Evolutionary conservation across 139 green algal species (phyloP).

Genomic region (Volvox africanus): DNA sequence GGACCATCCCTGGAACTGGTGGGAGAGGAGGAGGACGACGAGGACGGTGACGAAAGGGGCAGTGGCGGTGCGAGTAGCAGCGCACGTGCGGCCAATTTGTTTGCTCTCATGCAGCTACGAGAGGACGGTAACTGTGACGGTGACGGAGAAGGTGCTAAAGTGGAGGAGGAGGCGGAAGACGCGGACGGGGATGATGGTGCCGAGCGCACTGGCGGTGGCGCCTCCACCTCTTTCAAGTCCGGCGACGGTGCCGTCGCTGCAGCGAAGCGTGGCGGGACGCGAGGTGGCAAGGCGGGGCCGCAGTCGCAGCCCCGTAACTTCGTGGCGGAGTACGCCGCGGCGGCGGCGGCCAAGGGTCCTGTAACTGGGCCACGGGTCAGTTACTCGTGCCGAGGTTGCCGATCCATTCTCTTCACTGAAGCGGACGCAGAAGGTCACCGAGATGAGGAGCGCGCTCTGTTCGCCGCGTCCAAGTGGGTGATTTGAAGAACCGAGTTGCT

Average conservation of each 20-base stretch:
- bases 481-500: too few relatives aligned
- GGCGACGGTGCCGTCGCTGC: background rate
- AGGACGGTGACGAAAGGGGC: background rate
- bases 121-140: conserved; percentile 11
- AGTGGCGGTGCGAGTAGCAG: background rate
- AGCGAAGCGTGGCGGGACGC: background rate
- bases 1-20: background rate
- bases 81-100: background rate
- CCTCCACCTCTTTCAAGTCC: background rate
- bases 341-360: conserved; percentile 16
- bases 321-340: conserved; percentile 33
- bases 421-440: conserved; percentile 15
- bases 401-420: conserved; percentile 45
- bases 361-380: conserved; percentile 16
- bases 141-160: too few relatives aligned
- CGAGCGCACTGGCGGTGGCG: background rate
- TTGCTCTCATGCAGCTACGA: background rate
- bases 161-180: background rate
- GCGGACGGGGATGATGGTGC: background rate
- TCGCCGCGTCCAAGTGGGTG: conserved; percentile 26
- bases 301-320: conserved; percentile 32
- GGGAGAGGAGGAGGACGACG: background rate
- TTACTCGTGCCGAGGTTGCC: conserved; percentile 47
- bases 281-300: background rate
- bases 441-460: conserved; percentile 22